phyloP scores from a whole-genome alignment of 2,329 filamentous ascomycete genomes.

The Talaromyces verruculosus region DNA sequence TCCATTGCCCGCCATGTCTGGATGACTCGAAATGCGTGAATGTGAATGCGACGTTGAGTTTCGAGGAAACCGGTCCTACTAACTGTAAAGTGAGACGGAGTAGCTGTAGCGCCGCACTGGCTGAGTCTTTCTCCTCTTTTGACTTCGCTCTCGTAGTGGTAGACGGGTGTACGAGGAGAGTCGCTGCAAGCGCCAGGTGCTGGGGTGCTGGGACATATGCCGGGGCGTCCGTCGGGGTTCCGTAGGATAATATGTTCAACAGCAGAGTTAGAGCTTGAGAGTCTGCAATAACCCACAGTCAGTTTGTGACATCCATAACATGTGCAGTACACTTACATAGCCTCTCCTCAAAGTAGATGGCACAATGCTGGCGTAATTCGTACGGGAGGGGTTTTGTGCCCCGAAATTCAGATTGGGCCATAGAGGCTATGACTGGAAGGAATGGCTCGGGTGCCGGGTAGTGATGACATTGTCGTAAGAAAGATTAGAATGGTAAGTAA shows the following conservation, averaged over 20 bases:
- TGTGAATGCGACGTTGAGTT: slow-evolving; percentile 68
- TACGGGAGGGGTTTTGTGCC: slow-evolving; percentile 58
- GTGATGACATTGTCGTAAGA: slow-evolving; percentile 4
- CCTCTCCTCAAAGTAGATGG: slow-evolving; percentile 73
- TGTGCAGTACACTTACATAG: slow-evolving; percentile 55
- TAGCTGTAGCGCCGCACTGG: slow-evolving; percentile 67
- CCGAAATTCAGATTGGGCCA: slow-evolving; percentile 46
- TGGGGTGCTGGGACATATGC: slow-evolving; percentile 67
- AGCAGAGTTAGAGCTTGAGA: slow-evolving; percentile 63
- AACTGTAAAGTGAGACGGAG: slow-evolving; percentile 65
- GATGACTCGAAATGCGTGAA: slow-evolving; percentile 54
- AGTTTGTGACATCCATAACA: slow-evolving; percentile 13
- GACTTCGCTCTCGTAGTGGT: slow-evolving; percentile 72
- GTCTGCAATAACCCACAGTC: slow-evolving; percentile 40
- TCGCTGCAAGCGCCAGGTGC: slow-evolving; percentile 74
- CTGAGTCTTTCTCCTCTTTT: slow-evolving; percentile 60
- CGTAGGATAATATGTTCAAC: slow-evolving; percentile 42
- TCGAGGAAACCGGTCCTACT: slow-evolving; percentile 69
- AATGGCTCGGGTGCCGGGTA: neutral
- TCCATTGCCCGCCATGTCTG: slow-evolving; percentile 33
- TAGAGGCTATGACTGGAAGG: slow-evolving; percentile 8
- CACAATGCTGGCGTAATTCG: slow-evolving; percentile 65
- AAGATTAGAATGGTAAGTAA: neutral
- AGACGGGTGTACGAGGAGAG: slow-evolving; percentile 76
- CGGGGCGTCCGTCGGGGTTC: slow-evolving; percentile 43